Conservation (phyloP, 2,329 filamentous ascomycete genomes). For the Aspergillus hiratsukae region DNA sequence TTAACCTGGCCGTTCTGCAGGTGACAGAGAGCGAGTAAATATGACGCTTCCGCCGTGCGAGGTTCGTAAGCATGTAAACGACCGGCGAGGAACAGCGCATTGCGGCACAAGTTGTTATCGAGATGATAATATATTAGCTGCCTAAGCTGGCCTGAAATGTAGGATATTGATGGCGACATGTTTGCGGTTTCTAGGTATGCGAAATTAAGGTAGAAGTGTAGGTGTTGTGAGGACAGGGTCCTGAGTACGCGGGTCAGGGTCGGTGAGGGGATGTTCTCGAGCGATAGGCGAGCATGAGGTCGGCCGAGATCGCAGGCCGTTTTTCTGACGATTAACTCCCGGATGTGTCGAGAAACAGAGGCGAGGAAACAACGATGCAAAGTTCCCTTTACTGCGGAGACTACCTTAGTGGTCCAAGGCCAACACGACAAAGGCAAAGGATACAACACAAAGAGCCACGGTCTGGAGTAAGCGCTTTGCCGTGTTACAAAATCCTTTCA, state of each 20-base stretch:
- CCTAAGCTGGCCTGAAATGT: constrained; percentile 57
- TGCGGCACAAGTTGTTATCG: constrained; percentile 84
- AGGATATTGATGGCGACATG: constrained; percentile 54
- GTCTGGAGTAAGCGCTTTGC: background rate
- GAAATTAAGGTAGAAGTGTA: background rate
- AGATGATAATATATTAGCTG: constrained; percentile 69
- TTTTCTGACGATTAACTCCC: background rate
- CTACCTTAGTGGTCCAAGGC: background rate
- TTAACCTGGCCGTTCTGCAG: constrained; percentile 76
- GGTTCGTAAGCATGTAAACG: constrained; percentile 80
- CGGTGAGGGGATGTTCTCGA: background rate
- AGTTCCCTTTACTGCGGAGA: constrained; percentile 1
- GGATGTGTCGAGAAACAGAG: constrained; percentile 6
- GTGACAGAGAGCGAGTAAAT: constrained; percentile 80
- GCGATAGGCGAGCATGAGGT: background rate
- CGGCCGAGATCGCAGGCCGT: background rate
- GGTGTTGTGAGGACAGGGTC: constrained; percentile 1
- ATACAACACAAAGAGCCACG: background rate
- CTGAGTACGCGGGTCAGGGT: background rate
- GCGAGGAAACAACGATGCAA: constrained; percentile 14
- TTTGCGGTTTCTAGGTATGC: constrained; percentile 7
- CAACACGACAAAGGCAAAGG: background rate
- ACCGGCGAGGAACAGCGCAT: constrained; percentile 90
- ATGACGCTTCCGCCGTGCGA: constrained; percentile 71
- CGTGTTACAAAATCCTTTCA: background rate